Evolutionary conservation across 345 rosid genomes (phyloP).

Genomic region (Syzygium aqueum): DNA sequence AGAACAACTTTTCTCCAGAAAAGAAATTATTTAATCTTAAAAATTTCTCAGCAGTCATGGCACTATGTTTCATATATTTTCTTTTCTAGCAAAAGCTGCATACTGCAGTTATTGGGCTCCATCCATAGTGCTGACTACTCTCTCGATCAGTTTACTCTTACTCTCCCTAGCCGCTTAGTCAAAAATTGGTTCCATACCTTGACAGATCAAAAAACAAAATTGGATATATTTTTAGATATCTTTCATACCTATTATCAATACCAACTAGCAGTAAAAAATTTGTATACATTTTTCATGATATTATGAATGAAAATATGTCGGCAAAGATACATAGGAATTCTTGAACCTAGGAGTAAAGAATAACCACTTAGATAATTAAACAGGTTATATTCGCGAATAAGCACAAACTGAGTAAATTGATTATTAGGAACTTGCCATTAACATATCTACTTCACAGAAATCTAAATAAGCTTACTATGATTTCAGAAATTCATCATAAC

Average conservation of each 20-base stretch:
- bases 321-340: not conserved
- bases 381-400: not conserved
- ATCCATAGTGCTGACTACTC: not conserved
- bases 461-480: not conserved
- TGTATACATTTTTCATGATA: not conserved
- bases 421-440: not conserved
- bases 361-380: not conserved
- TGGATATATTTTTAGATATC: not conserved
- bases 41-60: not conserved
- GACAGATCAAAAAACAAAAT: not conserved
- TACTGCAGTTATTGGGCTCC: not conserved
- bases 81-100: not conserved
- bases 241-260: not conserved
- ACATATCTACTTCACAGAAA: not conserved
- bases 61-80: not conserved
- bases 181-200: not conserved
- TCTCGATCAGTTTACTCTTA: not conserved
- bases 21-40: accelerated
- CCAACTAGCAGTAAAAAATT: not conserved
- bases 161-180: not conserved
- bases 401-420: not conserved
- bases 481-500: not conserved
- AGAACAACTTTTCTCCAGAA: not conserved
- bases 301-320: not conserved
- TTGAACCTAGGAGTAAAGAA: not conserved